A percentile compares a stretch with the other conserved stretches of the same genome.
Conservation (phyloP, 179 eudicot genomes). For the Vitellaria paradoxa region DNA sequence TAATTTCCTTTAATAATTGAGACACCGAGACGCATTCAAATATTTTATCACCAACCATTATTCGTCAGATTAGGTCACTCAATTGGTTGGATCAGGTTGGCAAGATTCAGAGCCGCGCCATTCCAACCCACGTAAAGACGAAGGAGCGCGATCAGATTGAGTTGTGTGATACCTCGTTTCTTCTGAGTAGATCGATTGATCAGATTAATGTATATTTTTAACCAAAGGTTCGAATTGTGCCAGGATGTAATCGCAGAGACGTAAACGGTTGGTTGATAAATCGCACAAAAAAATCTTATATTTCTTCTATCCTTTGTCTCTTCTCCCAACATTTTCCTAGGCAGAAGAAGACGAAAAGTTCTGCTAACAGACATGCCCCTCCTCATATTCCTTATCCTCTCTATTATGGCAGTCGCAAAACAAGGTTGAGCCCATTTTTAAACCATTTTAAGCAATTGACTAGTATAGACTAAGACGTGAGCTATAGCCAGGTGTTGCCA, state of each 20-base stretch:
- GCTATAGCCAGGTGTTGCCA: no score
- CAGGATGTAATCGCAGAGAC: constrained; percentile 19
- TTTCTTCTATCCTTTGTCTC: constrained; percentile 21
- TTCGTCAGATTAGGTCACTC: constrained; percentile 12
- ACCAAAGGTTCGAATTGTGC: constrained; percentile 5
- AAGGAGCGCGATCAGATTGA: constrained; percentile 9
- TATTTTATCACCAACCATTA: background rate
- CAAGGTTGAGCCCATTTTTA: no score
- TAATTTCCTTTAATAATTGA: constrained; percentile 7
- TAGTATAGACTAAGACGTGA: no score
- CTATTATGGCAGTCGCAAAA: no score
- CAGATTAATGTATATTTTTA: background rate
- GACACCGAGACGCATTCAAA: background rate
- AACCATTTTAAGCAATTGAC: no score
- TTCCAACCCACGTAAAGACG: background rate
- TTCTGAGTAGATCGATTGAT: background rate
- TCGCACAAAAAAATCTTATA: background rate
- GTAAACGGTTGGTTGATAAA: background rate
- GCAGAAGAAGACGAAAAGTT: background rate
- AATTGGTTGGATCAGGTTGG: constrained; percentile 10
- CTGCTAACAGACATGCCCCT: background rate
- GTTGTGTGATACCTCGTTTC: constrained; percentile 8
- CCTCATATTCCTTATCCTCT: background rate
- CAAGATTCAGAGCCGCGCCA: background rate
- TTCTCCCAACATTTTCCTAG: constrained; percentile 6